Evolutionary conservation across 768 basidiomycete genomes (phyloP).

Genomic region (Gymnopilus dilepis): DNA sequence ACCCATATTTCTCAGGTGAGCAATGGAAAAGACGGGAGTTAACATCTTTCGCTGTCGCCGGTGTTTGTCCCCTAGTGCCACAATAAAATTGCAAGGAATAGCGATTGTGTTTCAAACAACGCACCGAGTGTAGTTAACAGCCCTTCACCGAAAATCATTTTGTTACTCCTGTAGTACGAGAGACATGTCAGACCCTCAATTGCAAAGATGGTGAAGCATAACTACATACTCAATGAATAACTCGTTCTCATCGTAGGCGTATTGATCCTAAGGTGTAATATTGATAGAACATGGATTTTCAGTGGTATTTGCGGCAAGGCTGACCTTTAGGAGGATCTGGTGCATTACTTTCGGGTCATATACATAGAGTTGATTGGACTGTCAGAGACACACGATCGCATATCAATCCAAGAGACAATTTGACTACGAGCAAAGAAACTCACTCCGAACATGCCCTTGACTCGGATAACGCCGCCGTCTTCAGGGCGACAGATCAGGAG

Average conservation of each 20-base stretch:
- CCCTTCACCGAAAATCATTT: slow-evolving; percentile 29
- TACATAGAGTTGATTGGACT: slow-evolving; percentile 42
- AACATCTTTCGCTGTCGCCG: slow-evolving; percentile 48
- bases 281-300: background rate
- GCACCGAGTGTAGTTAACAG: slow-evolving; percentile 31
- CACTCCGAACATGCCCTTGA: slow-evolving; percentile 41
- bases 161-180: slow-evolving; percentile 11
- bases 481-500: background rate
- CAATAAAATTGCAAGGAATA: background rate
- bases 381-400: background rate
- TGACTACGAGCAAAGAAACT: background rate
- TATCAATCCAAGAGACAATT: background rate
- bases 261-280: slow-evolving; percentile 36
- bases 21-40: slow-evolving; percentile 48
- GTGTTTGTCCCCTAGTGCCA: slow-evolving; percentile 43
- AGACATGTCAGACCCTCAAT: background rate
- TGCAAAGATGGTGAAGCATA: background rate
- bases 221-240: slow-evolving; percentile 31
- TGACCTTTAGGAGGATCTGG: slow-evolving; percentile 47
- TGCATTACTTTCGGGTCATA: slow-evolving; percentile 51
- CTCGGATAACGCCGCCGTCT: slow-evolving; percentile 37
- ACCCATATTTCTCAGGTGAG: slow-evolving; percentile 45
- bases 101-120: background rate
- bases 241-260: slow-evolving; percentile 34
- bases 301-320: background rate